phyloP scores from a whole-genome alignment of 23 red algal genomes.

The Gracilaria gracilis region DNA sequence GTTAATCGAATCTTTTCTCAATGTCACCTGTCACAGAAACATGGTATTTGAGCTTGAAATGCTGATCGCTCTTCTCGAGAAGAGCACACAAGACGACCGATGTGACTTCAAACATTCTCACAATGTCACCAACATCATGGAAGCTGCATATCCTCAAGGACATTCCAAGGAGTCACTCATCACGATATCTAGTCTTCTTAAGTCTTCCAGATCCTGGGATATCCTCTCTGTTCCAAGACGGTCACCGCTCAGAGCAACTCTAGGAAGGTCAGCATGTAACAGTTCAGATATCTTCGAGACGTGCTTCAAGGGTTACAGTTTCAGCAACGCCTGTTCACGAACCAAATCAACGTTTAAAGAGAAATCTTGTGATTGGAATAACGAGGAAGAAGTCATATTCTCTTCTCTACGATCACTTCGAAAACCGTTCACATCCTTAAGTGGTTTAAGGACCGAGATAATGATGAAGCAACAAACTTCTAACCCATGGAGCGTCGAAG shows the following conservation, averaged over 20 bases:
- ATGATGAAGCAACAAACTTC: background rate
- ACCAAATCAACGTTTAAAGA: background rate
- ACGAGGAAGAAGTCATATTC: background rate
- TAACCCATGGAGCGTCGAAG: background rate
- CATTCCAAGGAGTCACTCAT: background rate
- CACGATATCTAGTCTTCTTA: too few relatives aligned
- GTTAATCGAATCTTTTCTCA: background rate
- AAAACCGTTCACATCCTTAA: background rate
- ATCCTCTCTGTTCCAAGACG: background rate
- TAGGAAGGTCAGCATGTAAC: background rate
- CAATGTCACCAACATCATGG: background rate
- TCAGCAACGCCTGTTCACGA: background rate
- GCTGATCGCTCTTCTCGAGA: background rate
- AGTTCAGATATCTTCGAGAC: background rate
- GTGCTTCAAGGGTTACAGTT: background rate
- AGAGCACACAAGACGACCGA: background rate
- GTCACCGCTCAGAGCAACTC: background rate
- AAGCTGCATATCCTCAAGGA: background rate
- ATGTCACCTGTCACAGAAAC: background rate
- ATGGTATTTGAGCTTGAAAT: slow-evolving; percentile 29
- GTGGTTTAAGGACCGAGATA: background rate
- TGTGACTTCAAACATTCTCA: background rate
- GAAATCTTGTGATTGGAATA: background rate
- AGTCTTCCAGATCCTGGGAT: background rate
- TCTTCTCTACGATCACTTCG: background rate